Evolutionary conservation across 2,329 filamentous ascomycete species (phyloP), one percentile per base, ranked within the genome.

Genomic region (Penicillium decumbens): DNA sequence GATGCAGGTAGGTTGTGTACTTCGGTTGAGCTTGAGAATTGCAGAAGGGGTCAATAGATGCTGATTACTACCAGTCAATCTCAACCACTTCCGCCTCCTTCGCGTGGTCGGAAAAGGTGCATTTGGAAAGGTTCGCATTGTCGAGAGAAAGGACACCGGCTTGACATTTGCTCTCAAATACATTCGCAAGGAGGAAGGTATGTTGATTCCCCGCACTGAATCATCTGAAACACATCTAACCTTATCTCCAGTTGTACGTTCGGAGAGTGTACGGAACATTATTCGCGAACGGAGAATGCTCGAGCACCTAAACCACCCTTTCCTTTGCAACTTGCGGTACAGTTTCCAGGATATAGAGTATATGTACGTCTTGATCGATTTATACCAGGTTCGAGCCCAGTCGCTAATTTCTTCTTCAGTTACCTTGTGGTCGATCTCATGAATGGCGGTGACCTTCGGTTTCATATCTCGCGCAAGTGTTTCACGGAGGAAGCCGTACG

Each of bases 331-430:
- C 72, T 77, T 98, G 77, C 88, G 93, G 64, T 98, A 97, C 75
- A 96, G 91, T 74, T 98, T 98, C 69, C 93, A 98, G 74, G 93
- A 98, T 72, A 90, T 97, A 63, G 93, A 98, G 72, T 98, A 98
- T 74, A 87, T 98, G 89, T 95, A 78, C 65, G 88, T 58, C 18
- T 33, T 24, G 37, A 29, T 41, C 24, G 13, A 10, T 15, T 6
- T 15, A 32, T 4, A 32, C 28, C 10, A 35, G 18, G 15, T 41
- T 32, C 35, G 41, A 23, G 23, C 25, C 6, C 15, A 4, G 15
- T 37, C 10, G n/a, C 41, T 49, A 29, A 49, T 23, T n/a, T 28
- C 23, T 32, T 45, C 38, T 45, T 18, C 67, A 87, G 83, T 65
- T 88, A 98, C 71, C 84, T 98, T 47, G 92, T 98, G 45, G 90